These are phyloP conservation scores for Gracilaria gracilis DNA, from an alignment of 23 red algal species.

Conservation along the genomic window DNA sequence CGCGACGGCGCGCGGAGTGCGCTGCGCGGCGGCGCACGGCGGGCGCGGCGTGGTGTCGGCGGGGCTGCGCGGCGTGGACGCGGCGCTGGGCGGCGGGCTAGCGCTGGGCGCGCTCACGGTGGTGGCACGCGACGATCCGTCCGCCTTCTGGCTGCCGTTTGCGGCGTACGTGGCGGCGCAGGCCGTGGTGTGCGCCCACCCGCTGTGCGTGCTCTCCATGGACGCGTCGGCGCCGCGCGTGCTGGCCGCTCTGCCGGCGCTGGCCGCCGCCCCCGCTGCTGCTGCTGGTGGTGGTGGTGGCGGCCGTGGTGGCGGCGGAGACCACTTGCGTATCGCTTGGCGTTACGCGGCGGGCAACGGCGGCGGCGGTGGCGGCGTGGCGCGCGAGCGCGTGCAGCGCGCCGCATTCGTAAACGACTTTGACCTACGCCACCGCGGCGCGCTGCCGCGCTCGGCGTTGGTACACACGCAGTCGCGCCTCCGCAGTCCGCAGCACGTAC, in stretches of 20 bases:
- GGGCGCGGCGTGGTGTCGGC: constrained; percentile 35
- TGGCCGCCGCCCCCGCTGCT: not conserved
- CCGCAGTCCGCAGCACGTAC: not conserved
- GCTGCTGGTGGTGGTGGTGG: not conserved
- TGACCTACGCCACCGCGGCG: constrained; percentile 22
- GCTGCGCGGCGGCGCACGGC: constrained; percentile 8
- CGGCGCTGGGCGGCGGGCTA: constrained; percentile 79
- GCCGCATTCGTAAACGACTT: constrained; percentile 23
- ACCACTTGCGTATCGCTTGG: constrained; percentile 77
- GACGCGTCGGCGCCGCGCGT: constrained; percentile 24
- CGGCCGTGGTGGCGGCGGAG: not conserved
- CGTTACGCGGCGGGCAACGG: constrained; percentile 37
- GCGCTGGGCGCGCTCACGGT: constrained; percentile 70
- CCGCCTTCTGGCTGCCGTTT: constrained; percentile 43
- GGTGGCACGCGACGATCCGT: constrained; percentile 56
- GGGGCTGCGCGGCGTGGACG: constrained; percentile 67
- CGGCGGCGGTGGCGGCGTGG: too few relatives aligned
- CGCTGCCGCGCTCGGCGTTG: not conserved
- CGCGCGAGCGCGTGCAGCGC: not conserved
- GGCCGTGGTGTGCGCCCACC: constrained; percentile 55
- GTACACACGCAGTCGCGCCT: not conserved
- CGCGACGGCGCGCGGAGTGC: not conserved
- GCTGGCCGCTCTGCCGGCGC: constrained; percentile 41
- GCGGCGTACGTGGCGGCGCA: constrained; percentile 58
- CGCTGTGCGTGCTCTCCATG: constrained; percentile 47